phyloP scores from a whole-genome alignment of 1,284 basidiomycete genomes.

The Apiotrichum domesticum region DNA sequence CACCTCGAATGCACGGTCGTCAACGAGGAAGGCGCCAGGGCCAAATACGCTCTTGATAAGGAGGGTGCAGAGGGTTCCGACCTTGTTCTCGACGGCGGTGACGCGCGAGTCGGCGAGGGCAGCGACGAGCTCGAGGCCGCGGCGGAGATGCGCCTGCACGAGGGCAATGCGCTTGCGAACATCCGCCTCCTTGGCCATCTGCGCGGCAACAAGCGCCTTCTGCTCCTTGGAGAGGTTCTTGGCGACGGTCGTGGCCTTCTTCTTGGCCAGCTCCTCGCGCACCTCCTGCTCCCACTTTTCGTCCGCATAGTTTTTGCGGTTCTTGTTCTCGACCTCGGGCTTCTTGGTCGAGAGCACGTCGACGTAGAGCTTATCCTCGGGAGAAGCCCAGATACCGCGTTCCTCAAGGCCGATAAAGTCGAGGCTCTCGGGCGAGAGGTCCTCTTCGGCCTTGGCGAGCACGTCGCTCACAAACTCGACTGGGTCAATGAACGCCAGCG shows the following conservation, averaged over 20 bases:
- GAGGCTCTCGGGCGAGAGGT: slow-evolving; percentile 58
- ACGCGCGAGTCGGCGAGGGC: slow-evolving; percentile 60
- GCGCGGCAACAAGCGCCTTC: slow-evolving; percentile 67
- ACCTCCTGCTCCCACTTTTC: slow-evolving; percentile 90
- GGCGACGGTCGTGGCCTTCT: slow-evolving; percentile 53
- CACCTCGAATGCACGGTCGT: slow-evolving; percentile 60
- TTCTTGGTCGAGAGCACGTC: slow-evolving; percentile 67
- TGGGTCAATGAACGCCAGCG: slow-evolving; percentile 72
- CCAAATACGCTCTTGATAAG: slow-evolving; percentile 62
- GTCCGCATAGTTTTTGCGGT: slow-evolving; percentile 79
- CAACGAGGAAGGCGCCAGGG: slow-evolving; percentile 58
- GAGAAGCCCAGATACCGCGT: slow-evolving; percentile 75
- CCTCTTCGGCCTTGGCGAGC: slow-evolving; percentile 59
- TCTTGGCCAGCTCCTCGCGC: slow-evolving; percentile 72
- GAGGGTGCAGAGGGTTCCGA: slow-evolving; percentile 57
- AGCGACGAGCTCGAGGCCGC: slow-evolving; percentile 63
- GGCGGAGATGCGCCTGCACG: slow-evolving; percentile 56
- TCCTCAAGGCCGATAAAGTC: slow-evolving; percentile 65
- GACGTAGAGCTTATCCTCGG: slow-evolving; percentile 67
- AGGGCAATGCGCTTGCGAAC: slow-evolving; percentile 58
- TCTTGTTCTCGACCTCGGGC: slow-evolving; percentile 54
- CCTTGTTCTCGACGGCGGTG: slow-evolving; percentile 55
- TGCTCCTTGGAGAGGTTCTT: slow-evolving; percentile 72
- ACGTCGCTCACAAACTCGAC: slow-evolving; percentile 60
- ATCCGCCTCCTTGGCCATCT: slow-evolving; percentile 68